Conservation (phyloP, 2,329 filamentous ascomycete species). For the Cytospora schulzeri region DNA sequence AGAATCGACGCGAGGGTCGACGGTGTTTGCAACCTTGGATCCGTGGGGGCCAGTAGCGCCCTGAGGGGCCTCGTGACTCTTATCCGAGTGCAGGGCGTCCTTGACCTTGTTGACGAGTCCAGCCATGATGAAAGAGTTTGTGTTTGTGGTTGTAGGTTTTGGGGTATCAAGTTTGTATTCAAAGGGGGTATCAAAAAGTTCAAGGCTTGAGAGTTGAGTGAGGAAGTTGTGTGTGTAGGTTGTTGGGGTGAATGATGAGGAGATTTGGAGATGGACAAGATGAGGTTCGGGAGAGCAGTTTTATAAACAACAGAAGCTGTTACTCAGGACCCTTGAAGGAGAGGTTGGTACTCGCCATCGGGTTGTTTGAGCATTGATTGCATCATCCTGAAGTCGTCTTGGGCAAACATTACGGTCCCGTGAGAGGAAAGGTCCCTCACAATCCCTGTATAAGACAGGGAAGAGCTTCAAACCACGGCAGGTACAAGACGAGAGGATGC, state of each 20-base stretch:
- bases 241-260: background rate
- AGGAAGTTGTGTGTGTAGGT: slow-evolving; percentile 5
- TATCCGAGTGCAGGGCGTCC: slow-evolving; percentile 53
- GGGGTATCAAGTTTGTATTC: slow-evolving; percentile 23
- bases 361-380: background rate
- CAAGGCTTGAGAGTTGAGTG: background rate
- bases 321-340: background rate
- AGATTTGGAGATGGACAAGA: background rate
- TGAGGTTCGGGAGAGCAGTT: background rate
- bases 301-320: slow-evolving; percentile 3
- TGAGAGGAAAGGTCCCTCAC: background rate
- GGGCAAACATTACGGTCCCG: background rate
- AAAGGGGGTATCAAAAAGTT: slow-evolving; percentile 3
- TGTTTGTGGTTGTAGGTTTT: slow-evolving; percentile 26
- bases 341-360: background rate
- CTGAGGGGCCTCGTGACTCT: slow-evolving; percentile 36
- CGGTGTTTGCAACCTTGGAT: slow-evolving; percentile 45
- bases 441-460: background rate
- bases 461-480: background rate
- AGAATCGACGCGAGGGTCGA: slow-evolving; percentile 52
- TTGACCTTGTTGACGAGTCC: slow-evolving; percentile 62
- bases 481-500: background rate
- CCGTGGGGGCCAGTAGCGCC: slow-evolving; percentile 42
- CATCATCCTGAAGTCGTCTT: slow-evolving; percentile 15
- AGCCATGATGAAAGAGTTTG: slow-evolving; percentile 51